These are phyloP conservation scores for Keqinozyma sinolaborantium DNA, from an alignment of 1,139 yeast species.

Conservation along the genomic window DNA sequence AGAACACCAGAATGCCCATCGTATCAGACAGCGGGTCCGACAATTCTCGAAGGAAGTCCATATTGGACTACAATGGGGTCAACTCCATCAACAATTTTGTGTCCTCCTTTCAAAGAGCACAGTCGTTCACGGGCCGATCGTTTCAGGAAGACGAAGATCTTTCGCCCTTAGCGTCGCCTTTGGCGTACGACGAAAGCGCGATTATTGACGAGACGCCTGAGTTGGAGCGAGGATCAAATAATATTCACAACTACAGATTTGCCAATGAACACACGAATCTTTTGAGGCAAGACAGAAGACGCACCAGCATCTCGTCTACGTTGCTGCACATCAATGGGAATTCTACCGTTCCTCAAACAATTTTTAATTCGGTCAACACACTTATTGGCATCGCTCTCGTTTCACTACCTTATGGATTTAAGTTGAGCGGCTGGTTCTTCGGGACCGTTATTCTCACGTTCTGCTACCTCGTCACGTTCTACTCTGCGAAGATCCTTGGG, in stretches of 20 bases:
- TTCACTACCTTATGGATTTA: slow-evolving; percentile 78
- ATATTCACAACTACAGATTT: slow-evolving; percentile 4
- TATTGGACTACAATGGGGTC: slow-evolving; percentile 43
- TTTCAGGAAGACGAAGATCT: slow-evolving; percentile 21
- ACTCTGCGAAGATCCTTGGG: slow-evolving; percentile 60
- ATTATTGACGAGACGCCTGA: slow-evolving; percentile 1
- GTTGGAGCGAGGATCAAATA: not conserved
- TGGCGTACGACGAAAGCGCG: slow-evolving; percentile 5
- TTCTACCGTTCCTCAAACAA: slow-evolving; percentile 78
- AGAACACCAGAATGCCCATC: slow-evolving; percentile 38
- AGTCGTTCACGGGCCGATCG: slow-evolving; percentile 42
- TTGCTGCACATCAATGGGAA: slow-evolving; percentile 17
- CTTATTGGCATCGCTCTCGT: slow-evolving; percentile 84
- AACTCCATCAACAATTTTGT: slow-evolving; percentile 78
- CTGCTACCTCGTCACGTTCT: slow-evolving; percentile 61
- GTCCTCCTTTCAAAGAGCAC: slow-evolving; percentile 75
- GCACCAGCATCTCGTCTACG: slow-evolving; percentile 14
- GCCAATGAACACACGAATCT: slow-evolving; percentile 8
- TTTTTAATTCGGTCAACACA: slow-evolving; percentile 83
- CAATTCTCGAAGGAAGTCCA: slow-evolving; percentile 13
- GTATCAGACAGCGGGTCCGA: not conserved
- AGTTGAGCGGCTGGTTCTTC: slow-evolving; percentile 74
- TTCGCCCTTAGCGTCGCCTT: slow-evolving; percentile 14
- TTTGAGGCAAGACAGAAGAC: slow-evolving; percentile 9
- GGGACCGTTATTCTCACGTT: slow-evolving; percentile 54